Percentiles rank a stretch among this genome's conserved stretches.
Evolutionary conservation across 2,329 filamentous ascomycete species (phyloP).

Genomic region (Taxawa tesnikishii): DNA sequence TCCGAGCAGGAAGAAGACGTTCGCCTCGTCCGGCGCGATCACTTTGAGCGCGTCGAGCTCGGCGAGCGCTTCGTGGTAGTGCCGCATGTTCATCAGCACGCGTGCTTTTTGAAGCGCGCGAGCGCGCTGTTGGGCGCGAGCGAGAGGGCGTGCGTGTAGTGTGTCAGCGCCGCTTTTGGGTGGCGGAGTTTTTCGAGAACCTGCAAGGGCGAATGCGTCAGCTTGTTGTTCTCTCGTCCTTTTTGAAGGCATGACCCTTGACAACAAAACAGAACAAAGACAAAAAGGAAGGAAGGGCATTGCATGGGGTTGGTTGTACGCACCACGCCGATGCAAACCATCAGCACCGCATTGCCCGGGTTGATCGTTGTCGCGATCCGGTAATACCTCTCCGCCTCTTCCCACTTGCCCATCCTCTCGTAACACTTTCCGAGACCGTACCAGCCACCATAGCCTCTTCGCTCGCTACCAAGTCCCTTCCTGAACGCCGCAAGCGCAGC

Average conservation of each 20-base stretch:
- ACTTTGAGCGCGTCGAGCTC: slow-evolving; percentile 86
- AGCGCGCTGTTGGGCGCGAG: slow-evolving; percentile 71
- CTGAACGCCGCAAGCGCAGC: slow-evolving; percentile 84
- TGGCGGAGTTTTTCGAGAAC: slow-evolving; percentile 77
- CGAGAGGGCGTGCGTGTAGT: slow-evolving; percentile 72
- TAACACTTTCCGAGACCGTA: slow-evolving; percentile 72
- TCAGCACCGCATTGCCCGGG: slow-evolving; percentile 81
- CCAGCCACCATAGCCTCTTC: slow-evolving; percentile 94
- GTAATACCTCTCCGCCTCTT: slow-evolving; percentile 86
- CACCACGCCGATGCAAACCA: slow-evolving; percentile 84
- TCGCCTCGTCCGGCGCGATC: slow-evolving; percentile 84
- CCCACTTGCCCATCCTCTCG: slow-evolving; percentile 35
- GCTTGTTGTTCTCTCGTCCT: no score
- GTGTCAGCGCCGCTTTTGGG: slow-evolving; percentile 61
- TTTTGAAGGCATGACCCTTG: no score
- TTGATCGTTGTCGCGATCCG: slow-evolving; percentile 80
- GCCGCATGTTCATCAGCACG: slow-evolving; percentile 64
- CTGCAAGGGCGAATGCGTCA: no score
- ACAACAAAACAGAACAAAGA: no score
- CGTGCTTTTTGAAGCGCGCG: slow-evolving; percentile 84
- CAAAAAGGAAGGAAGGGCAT: no score
- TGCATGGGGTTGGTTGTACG: no score
- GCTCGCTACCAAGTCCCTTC: slow-evolving; percentile 72
- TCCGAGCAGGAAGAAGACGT: slow-evolving; percentile 88
- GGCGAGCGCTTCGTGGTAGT: slow-evolving; percentile 57